A percentile compares a stretch with the other conserved stretches of the same genome.
These are phyloP conservation scores for Hericium coralloides DNA, from an alignment of 768 basidiomycete species.

Conservation along the genomic window DNA sequence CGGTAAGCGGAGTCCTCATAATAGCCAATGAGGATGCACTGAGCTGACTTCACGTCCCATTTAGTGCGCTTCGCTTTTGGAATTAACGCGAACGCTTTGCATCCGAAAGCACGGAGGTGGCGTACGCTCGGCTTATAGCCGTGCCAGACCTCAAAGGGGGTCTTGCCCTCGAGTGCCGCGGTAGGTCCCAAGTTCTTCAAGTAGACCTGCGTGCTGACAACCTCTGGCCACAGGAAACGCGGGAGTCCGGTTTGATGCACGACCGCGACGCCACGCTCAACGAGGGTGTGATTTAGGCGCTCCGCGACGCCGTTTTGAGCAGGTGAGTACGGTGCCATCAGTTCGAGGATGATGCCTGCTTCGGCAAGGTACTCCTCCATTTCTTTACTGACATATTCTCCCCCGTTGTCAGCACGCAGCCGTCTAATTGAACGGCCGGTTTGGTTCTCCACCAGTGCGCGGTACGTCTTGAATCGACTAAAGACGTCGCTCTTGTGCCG, in stretches of 20 bases:
- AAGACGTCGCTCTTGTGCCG: constrained; percentile 7
- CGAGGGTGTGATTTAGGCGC: constrained; percentile 25
- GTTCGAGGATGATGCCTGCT: constrained; percentile 7
- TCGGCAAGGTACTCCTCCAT: not conserved
- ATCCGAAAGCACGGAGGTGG: constrained; percentile 21
- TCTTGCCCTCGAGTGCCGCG: not conserved
- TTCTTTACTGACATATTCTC: not conserved
- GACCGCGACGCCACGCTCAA: constrained; percentile 8
- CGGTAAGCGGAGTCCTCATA: constrained; percentile 15
- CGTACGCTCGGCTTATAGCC: constrained; percentile 11
- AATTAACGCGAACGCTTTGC: constrained; percentile 15
- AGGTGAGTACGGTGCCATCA: constrained; percentile 26
- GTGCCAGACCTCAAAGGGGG: constrained; percentile 4
- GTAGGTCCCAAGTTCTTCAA: not conserved
- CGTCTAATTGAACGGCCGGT: not conserved
- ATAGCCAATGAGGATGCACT: constrained; percentile 20
- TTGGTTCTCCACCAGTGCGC: not conserved
- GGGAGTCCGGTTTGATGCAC: constrained; percentile 2
- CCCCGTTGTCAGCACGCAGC: not conserved
- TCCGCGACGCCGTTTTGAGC: constrained; percentile 30
- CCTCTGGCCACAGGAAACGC: not conserved
- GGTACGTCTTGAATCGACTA: not conserved
- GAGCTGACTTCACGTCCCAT: constrained; percentile 9
- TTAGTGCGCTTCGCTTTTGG: constrained; percentile 14
- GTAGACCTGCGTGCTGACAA: not conserved